Base-by-base conservation (phyloP, 805 yeast genomes). In the Kurtzmaniella cleridarum region DNA sequence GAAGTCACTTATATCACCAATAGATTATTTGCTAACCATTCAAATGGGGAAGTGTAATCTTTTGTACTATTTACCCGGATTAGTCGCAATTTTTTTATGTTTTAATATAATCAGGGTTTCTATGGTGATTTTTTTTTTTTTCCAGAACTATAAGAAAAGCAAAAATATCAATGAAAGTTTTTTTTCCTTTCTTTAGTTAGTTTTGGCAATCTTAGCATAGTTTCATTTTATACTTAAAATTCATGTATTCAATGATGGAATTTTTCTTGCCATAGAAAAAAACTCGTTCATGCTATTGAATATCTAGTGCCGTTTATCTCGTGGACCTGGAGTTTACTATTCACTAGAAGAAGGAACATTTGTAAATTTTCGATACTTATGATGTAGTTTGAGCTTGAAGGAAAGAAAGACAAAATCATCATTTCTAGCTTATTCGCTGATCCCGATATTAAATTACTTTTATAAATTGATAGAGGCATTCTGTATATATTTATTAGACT, bases 181-280 rank as follows among this genome's bases (percentile, higher is more conserved):
- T 7, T 32, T 18, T 20, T 20, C 8, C 8, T 8, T 20, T 20
- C 33, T 18, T 14, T 15, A 31, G 39, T 37, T 34, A 36, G 36
- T 27, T 31, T 41, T 59, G 69, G 71, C 70, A 64, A 60, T 53
- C 66, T 63, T 52, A 64, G 71, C 72, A 66, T 66, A 66, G 72
- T 66, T 64, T 66, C 72, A 62, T 66, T 57, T 42, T 46, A 59
- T 60, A 57, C 59, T 39, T 39, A 17, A n/a, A 31, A 38, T 36
- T 54, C 48, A 49, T 64, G 67, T 62, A 60, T 58, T 51, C 43
- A 62, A 66, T 64, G 72, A 66, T 66, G 72, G 72, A 64, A 62
- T 58, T 60, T 20, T 57, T 45, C 54, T 61, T 66, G 72, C 70
- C 72, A 57, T 39, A 66, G 57, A 65, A 30, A 44, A n/a, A 48